Evolutionary conservation across 2,329 filamentous ascomycete species (phyloP), one percentile per base, ranked within the genome.

Genomic region (Alternaria triticimaculans): DNA sequence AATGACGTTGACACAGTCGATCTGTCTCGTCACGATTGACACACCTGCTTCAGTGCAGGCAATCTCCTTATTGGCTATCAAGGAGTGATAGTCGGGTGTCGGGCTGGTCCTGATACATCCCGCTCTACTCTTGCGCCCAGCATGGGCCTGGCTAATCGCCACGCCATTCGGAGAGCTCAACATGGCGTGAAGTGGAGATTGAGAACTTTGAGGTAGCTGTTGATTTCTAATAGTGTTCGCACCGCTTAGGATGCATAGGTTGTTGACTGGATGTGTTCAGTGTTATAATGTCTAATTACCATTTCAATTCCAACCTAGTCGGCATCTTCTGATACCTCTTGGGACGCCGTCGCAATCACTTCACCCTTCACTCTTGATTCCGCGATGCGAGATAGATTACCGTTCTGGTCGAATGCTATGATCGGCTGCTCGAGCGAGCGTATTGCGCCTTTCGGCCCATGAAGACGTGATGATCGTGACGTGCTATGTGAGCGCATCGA

Each of bases 341-440:
- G n/a, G 21, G 5, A 12, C 12, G 12, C 21, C 4, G 15, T 37
- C 28, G 33, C 49, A 11, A 23, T 30, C 23, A 37, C 30, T 23
- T 33, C 5, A 6, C 30, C 10, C 2, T 53, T 4, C 28, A 3
- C 21, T 8, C 0, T 15, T 0, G 1, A 46, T 15, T 2, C 5
- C 8, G 2, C n/a, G 9, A 37, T 2, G 11, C 3, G 5, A 53
- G 8, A 10, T 3, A 6, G 5, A 7, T n/a, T 2, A 37, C 28
- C 28, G 6, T 25, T 53, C 14, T 2, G 8, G 14, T 5, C 9
- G 1, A 37, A 25, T 6, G 28, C 2, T 14, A 1, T 21, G 8
- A 26, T 18, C 9, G 5, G 9, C n/a, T 41, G n/a, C 25, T 49
- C 6, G 23, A 28, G 14, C 9, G 7, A 49, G 23, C 9, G 9